Conservation (phyloP, 1,284 basidiomycete genomes). For the Ceratobasidium sp. region DNA sequence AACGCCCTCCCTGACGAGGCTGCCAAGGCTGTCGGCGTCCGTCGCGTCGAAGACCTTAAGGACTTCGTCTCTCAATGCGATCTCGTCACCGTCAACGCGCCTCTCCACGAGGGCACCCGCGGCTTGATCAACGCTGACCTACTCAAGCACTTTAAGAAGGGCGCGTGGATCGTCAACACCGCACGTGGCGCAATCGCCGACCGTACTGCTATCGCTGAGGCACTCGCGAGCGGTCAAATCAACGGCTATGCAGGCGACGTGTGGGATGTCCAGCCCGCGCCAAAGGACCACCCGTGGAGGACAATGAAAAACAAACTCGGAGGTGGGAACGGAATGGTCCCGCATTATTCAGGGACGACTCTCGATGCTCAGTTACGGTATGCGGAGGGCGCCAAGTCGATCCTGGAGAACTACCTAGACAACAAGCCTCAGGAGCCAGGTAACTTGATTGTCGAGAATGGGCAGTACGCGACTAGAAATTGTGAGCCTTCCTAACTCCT, state of each 20-base stretch:
- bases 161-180: constrained; percentile 92
- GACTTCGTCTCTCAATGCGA: constrained; percentile 86
- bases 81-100: constrained; percentile 89
- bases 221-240: constrained; percentile 82
- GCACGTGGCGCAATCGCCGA: constrained; percentile 94
- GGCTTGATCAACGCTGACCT: constrained; percentile 85
- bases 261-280: constrained; percentile 85
- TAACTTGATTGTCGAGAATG: constrained; percentile 81
- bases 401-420: constrained; percentile 81
- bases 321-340: constrained; percentile 81
- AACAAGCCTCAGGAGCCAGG: constrained; percentile 75
- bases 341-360: constrained; percentile 89
- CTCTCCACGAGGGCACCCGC: constrained; percentile 87
- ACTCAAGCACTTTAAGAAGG: constrained; percentile 90
- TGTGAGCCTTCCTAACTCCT: constrained; percentile 47
- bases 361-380: constrained; percentile 93
- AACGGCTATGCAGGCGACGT: constrained; percentile 74
- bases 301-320: constrained; percentile 81
- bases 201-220: constrained; percentile 80
- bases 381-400: constrained; percentile 80
- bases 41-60: constrained; percentile 84
- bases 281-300: constrained; percentile 87
- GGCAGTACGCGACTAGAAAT: constrained; percentile 58
- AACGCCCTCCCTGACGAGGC: constrained; percentile 78
- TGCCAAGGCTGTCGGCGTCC: constrained; percentile 74